Base-by-base conservation (phyloP, 2,329 filamentous ascomycete species). In the Penicillium expansum region DNA sequence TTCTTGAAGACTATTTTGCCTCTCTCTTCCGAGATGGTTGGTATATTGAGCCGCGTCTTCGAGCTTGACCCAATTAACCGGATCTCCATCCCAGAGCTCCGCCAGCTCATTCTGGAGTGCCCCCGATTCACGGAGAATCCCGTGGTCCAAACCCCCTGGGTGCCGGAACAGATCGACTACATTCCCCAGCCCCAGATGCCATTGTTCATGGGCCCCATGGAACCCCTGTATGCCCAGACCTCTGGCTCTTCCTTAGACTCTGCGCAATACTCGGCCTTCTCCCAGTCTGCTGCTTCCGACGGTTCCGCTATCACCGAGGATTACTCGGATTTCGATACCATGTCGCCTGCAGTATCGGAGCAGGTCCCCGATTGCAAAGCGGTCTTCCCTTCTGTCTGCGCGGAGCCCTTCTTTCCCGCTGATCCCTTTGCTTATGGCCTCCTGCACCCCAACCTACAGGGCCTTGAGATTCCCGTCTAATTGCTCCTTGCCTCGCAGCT, bases 1-100 rank as follows among this genome's bases (percentile, higher is more conserved):
- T 99, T 97, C 75, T 80, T 99, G 64, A 89, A 92, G 80, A 90
- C 91, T 61, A 99, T 99, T 68, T 83, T 99, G 56, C 93, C 94
- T 22, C 78, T 99, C 69, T 92, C 94, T 55, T 83, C 90, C 71
- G 92, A 97, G 71, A 82, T 97, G 73, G 92, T 97, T 78, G 82
- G 85, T 71, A 95, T 99, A 62, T 79, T 99, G 67, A 87, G 86
- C 64, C 86, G 89, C 69, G 90, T 97, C 68, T 99, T 99, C 75
- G 88, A 93, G 70, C 85, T 86, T 74, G 87, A 94, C 76, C 92
- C 94, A 56, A 83, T 86, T 68, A 86, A 91, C 72, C 84, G 94
- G 74, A 92, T 96, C 70, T 88, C 87, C 55, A 83, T 99, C 62
- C 77, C 85, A 55, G 90, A 96, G 76, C 83, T 99, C 55, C 86